These are phyloP conservation scores for Capsicum rhomboideum DNA, from an alignment of 257 asterid genomes.

Conservation along the genomic window DNA sequence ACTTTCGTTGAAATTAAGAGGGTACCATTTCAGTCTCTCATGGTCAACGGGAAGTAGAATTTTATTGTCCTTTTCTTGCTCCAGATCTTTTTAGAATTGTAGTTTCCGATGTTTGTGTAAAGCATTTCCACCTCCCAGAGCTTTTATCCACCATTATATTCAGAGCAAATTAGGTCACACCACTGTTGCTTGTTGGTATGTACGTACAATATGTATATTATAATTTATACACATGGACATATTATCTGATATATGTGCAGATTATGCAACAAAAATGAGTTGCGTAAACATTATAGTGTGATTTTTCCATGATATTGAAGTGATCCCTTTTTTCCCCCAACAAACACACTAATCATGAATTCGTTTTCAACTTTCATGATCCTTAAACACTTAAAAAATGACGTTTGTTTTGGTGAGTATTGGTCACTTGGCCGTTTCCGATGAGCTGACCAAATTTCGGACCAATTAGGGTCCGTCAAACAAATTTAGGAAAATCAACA, in stretches of 20 bases:
- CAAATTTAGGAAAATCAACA: too few relatives aligned
- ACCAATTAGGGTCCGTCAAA: rapidly evolving
- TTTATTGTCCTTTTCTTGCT: background rate
- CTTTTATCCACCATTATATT: background rate
- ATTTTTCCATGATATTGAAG: background rate
- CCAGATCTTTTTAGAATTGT: background rate
- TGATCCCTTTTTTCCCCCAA: background rate
- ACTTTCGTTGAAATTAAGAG: conserved; percentile 63
- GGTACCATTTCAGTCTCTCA: conserved; percentile 50
- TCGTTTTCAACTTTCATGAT: too few relatives aligned
- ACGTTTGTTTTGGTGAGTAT: background rate
- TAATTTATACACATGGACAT: background rate
- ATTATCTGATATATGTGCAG: background rate
- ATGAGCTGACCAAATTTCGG: background rate
- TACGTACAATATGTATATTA: background rate
- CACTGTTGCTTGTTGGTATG: background rate
- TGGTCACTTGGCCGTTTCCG: background rate
- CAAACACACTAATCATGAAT: background rate
- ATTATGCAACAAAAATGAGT: background rate
- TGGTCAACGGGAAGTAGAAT: conserved; percentile 39
- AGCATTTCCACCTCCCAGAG: background rate
- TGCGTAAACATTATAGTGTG: background rate
- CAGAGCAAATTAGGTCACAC: background rate
- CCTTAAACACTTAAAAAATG: too few relatives aligned
- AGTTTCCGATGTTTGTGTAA: background rate